Evolutionary conservation across 2,329 filamentous ascomycete genomes (phyloP), one percentile per base, ranked within the genome.

Genomic region (Colletotrichum sp.): DNA sequence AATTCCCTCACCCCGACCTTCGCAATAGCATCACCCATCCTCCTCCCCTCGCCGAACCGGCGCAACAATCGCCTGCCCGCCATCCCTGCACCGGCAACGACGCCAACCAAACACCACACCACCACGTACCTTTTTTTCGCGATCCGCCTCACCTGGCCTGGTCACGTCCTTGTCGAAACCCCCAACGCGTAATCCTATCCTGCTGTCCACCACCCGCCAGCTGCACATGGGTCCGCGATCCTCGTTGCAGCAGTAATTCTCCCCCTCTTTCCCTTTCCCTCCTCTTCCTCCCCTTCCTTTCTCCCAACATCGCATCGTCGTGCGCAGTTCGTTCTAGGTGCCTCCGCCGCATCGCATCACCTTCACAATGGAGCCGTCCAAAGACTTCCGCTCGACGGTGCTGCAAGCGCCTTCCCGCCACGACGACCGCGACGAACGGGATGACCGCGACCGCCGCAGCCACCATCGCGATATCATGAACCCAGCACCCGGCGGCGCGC

Each of bases 391-490:
- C 78, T 88, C 88, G 76, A 89, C 87, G 64, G 86, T 89, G 80
- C 83, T 89, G 82, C 87, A 87, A 79, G 76, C 86, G 83, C 77
- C 86, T 85, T 77, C 81, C 82, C 81, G 84, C 83, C 80, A 85
- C 72, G 86, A 85, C 72, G 84, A 81, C 76, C 83, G 84, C 74
- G 80, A 84, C 62, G 43, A 52, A 52, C 43, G 43, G 2, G 81
- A 83, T 73, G 77, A 79, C 66, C 76, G 78, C 59, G 81, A 83
- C 76, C 81, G 81, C 78, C 81, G 81, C 43, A 52, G 43, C 78
- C 84, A 84, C 65, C 83, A 84, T 79, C 88, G 86, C 86, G 87
- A 90, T 82, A 86, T 88, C 79, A 83, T 87, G 81, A 87, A 85
- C 80, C 73, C 84, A 21, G 38, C 84, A 77, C 77, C 80, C 79